These are phyloP conservation scores for Rhytidhysteron rufulum DNA, from an alignment of 2,329 filamentous ascomycete species.

Conservation along the genomic window DNA sequence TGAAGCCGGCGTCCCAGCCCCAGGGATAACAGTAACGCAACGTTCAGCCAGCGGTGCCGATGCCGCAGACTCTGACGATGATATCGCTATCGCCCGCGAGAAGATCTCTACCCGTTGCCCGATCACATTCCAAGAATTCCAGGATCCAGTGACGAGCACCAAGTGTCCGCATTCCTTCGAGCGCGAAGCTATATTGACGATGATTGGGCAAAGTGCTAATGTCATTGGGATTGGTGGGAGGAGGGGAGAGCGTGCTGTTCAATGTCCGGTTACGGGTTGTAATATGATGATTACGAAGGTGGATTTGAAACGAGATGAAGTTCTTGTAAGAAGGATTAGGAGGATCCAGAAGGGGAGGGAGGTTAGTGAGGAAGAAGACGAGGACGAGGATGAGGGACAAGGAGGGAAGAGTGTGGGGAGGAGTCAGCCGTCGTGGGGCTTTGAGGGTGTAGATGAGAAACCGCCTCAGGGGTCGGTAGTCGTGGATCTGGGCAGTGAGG, in stretches of 20 bases:
- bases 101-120: slow-evolving; percentile 66
- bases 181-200: slow-evolving; percentile 58
- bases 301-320: slow-evolving; percentile 26
- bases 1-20: slow-evolving; percentile 42
- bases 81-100: slow-evolving; percentile 63
- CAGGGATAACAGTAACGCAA: slow-evolving; percentile 36
- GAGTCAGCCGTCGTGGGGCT: no score
- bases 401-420: no score
- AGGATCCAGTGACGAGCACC: slow-evolving; percentile 62
- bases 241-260: slow-evolving; percentile 33
- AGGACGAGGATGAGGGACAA: slow-evolving; percentile 25
- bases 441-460: no score
- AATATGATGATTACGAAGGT: slow-evolving; percentile 34
- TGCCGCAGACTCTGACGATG: slow-evolving; percentile 59
- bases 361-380: slow-evolving; percentile 16
- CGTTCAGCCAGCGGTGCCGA: slow-evolving; percentile 29
- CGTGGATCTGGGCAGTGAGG: no score
- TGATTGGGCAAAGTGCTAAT: slow-evolving; percentile 30
- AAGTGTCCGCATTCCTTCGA: slow-evolving; percentile 73
- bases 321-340: slow-evolving; percentile 34
- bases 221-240: slow-evolving; percentile 11
- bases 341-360: slow-evolving; percentile 29
- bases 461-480: no score
- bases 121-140: slow-evolving; percentile 61
- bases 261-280: slow-evolving; percentile 66